Conservation (phyloP, 306 rosid genomes). For the Dryas octopetala region DNA sequence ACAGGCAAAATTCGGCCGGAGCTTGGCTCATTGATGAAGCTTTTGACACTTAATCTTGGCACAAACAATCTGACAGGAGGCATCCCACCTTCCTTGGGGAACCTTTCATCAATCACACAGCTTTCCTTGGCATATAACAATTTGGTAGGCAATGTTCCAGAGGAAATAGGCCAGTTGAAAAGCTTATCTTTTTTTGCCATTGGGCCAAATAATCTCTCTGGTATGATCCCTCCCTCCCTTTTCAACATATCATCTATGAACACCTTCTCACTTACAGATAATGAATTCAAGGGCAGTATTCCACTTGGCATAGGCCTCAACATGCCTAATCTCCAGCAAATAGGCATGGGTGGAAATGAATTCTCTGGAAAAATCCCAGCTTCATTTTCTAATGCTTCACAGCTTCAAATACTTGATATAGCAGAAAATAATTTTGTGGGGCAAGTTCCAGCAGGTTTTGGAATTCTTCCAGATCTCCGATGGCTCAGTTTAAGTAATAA, state of each 20-base stretch:
- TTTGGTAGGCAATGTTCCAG: conserved; percentile 34
- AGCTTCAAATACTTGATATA: background rate
- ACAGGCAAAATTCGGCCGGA: conserved; percentile 18
- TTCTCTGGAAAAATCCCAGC: conserved; percentile 37
- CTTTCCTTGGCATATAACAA: background rate
- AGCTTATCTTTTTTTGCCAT: background rate
- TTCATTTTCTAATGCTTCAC: conserved; percentile 38
- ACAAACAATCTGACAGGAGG: conserved; percentile 25
- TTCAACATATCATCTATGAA: conserved; percentile 40
- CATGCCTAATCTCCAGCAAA: conserved; percentile 19
- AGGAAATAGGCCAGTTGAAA: conserved; percentile 18
- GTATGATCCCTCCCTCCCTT: conserved; percentile 34
- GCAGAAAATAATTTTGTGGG: conserved; percentile 1
- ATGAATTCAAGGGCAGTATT: conserved; percentile 33
- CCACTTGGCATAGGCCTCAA: conserved; percentile 35
- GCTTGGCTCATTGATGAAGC: conserved; percentile 25
- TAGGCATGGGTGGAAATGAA: conserved; percentile 17
- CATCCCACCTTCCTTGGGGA: conserved; percentile 39
- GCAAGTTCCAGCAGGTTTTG: conserved; percentile 20
- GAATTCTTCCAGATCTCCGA: background rate
- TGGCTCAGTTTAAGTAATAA: background rate
- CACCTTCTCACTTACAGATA: rapidly evolving
- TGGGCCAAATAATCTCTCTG: conserved; percentile 4
- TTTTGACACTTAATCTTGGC: background rate
- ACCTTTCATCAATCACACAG: conserved; percentile 19